phyloP scores from a whole-genome alignment of 306 rosid species.

The Chamaecrista fasciculata region DNA sequence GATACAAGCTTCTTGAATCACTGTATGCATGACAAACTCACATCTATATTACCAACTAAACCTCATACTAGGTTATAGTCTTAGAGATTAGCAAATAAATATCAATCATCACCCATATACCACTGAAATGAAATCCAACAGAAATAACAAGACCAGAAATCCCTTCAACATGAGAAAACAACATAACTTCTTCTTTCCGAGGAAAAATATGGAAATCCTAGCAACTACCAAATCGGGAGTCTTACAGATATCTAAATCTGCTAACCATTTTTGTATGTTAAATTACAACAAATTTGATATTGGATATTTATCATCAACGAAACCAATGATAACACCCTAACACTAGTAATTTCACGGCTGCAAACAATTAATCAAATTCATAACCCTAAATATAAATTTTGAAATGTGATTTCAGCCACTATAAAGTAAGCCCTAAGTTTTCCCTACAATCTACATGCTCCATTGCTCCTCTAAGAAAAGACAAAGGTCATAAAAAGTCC shows the following conservation, averaged over 20 bases:
- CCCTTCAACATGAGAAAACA: not conserved
- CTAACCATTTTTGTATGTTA: not conserved
- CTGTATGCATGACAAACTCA: not conserved
- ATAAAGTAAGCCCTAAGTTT: not conserved
- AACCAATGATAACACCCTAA: not conserved
- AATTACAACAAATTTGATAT: slow-evolving; percentile 6
- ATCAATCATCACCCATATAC: not conserved
- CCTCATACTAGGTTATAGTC: not conserved
- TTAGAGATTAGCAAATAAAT: not conserved
- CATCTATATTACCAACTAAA: not conserved
- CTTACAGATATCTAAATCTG: not conserved
- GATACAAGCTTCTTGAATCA: slow-evolving; percentile 7
- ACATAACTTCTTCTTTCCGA: not conserved
- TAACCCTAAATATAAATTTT: not conserved
- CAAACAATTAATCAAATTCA: not conserved
- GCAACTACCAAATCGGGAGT: not conserved
- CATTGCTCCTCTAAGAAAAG: not conserved
- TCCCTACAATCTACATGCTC: no score
- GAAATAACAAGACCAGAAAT: not conserved
- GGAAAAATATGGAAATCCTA: not conserved
- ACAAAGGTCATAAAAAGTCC: not conserved
- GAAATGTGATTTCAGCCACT: not conserved
- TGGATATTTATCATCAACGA: not conserved
- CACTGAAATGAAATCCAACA: not conserved
- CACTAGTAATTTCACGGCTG: not conserved